Evolutionary conservation across 164 flowering plant species (phyloP).

Genomic region (Chloranthus sessilifolius): DNA sequence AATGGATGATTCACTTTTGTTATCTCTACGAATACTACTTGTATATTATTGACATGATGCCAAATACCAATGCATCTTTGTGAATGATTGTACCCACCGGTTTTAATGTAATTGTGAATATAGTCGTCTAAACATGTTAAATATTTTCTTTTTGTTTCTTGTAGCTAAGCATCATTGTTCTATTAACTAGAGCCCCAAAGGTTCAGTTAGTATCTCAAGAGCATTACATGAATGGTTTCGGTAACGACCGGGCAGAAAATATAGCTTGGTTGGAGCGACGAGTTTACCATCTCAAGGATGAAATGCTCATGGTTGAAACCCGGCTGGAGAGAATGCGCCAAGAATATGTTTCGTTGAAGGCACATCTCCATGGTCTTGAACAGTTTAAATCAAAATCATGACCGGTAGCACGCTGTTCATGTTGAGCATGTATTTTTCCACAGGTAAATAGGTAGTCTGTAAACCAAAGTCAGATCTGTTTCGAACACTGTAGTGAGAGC

Average conservation of each 20-base stretch:
- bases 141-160: slow-evolving; percentile 4
- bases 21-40: too few relatives aligned
- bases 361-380: slow-evolving; percentile 53
- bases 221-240: slow-evolving; percentile 26
- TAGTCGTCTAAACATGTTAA: too few relatives aligned
- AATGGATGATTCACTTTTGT: too few relatives aligned
- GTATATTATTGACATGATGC: too few relatives aligned
- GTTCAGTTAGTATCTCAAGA: slow-evolving; percentile 49
- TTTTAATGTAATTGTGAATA: too few relatives aligned
- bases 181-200: slow-evolving; percentile 61
- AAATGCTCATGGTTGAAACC: slow-evolving; percentile 72
- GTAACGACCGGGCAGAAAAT: slow-evolving; percentile 30
- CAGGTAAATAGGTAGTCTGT: too few relatives aligned
- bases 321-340: slow-evolving; percentile 68
- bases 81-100: too few relatives aligned
- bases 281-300: slow-evolving; percentile 68
- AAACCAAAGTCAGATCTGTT: too few relatives aligned
- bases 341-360: slow-evolving; percentile 50
- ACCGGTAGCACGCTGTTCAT: neutral
- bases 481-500: too few relatives aligned
- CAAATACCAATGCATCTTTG: too few relatives aligned
- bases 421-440: neutral
- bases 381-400: slow-evolving; percentile 13
- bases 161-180: slow-evolving; percentile 80
- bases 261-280: slow-evolving; percentile 66